Conservation (phyloP, 495 filamentous ascomycete species). For the Neohortaea acidophila region DNA sequence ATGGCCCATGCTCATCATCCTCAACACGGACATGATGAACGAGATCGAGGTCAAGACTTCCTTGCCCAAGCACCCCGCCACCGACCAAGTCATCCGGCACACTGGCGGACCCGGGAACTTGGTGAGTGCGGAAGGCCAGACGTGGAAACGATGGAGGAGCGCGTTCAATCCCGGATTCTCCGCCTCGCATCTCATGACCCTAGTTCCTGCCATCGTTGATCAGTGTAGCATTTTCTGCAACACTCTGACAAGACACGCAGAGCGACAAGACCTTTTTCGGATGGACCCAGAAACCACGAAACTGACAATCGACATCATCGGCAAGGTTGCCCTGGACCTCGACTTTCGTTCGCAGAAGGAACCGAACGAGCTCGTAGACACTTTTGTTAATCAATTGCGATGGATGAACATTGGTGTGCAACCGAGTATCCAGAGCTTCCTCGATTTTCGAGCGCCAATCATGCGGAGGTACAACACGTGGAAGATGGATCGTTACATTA, state of each 20-base stretch:
- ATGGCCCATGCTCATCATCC: conserved; percentile 25
- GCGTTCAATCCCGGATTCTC: conserved; percentile 36
- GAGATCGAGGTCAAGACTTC: conserved; percentile 22
- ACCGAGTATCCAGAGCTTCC: no score
- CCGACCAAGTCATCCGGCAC: conserved; percentile 22
- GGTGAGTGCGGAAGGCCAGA: conserved; percentile 24
- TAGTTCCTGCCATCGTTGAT: conserved; percentile 31
- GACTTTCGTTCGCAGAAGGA: conserved; percentile 23
- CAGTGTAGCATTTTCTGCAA: conserved; percentile 26
- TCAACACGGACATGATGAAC: conserved; percentile 24
- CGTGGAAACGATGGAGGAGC: conserved; percentile 31
- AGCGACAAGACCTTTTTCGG: conserved; percentile 23
- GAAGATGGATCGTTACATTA: no score
- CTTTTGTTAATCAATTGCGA: no score
- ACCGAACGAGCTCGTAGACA: conserved; percentile 25
- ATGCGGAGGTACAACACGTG: no score
- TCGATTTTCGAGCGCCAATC: no score
- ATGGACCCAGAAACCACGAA: conserved; percentile 24
- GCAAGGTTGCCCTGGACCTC: conserved; percentile 28
- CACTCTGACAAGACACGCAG: conserved; percentile 21
- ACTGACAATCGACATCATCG: conserved; percentile 34
- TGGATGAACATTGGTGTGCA: no score
- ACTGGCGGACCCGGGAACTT: conserved; percentile 27
- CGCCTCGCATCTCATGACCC: conserved; percentile 26
- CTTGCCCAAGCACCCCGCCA: conserved; percentile 23